These are phyloP conservation scores for Ascocoryne sarcoides DNA, from an alignment of 2,329 filamentous ascomycete genomes.

Conservation along the genomic window DNA sequence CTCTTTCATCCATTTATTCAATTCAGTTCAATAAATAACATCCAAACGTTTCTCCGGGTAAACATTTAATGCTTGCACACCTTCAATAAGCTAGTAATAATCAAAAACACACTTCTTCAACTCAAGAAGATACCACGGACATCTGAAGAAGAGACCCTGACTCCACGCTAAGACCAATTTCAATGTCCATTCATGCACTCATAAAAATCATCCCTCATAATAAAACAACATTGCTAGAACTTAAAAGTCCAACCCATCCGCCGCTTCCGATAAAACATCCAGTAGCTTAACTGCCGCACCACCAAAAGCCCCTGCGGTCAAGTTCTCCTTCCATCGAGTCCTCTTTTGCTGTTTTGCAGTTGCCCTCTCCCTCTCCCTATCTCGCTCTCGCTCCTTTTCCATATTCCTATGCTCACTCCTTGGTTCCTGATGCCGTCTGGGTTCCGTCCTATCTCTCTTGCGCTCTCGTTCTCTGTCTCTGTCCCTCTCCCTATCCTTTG, in stretches of 20 bases:
- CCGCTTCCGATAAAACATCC: constrained; percentile 49
- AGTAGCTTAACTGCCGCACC: constrained; percentile 51
- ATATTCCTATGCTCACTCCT: constrained; percentile 1
- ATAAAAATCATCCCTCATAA: too few species aligned
- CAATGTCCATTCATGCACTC: too few species aligned
- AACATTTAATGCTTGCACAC: too few species aligned
- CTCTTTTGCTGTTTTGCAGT: constrained; percentile 22
- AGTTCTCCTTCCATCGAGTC: constrained; percentile 42
- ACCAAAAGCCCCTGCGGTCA: constrained; percentile 50
- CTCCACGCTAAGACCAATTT: too few species aligned
- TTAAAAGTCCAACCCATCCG: constrained; percentile 25
- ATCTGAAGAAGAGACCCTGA: too few species aligned
- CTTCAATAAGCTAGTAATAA: too few species aligned
- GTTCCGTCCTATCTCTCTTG: constrained; percentile 15
- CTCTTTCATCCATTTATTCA: neutral
- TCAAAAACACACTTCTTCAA: too few species aligned
- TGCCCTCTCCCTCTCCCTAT: constrained; percentile 1
- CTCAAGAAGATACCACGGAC: too few species aligned
- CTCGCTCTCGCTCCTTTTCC: neutral
- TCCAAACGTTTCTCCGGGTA: too few species aligned
- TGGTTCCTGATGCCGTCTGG: constrained; percentile 1
- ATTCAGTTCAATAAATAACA: too few species aligned
- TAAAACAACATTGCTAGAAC: too few species aligned
- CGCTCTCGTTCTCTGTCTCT: constrained; percentile 5
- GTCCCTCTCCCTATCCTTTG: constrained; percentile 30